Evolutionary conservation across 1,284 basidiomycete genomes (phyloP).

Genomic region (Apiotrichum mycotoxinovorans): DNA sequence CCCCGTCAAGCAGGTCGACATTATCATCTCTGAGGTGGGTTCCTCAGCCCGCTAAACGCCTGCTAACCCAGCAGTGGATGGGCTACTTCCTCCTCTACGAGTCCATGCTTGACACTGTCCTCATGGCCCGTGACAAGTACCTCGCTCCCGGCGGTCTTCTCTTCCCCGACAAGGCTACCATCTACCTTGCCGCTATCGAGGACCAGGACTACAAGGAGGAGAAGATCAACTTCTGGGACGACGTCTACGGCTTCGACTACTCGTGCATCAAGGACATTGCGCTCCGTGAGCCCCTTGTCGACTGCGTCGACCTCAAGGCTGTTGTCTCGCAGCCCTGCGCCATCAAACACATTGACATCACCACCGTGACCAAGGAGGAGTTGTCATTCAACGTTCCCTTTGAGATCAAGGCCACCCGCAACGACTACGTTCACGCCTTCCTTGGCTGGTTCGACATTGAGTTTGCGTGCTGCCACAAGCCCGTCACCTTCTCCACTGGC

Average conservation of each 20-base stretch:
- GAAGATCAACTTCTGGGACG: slow-evolving; percentile 99
- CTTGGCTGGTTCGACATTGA: slow-evolving; percentile 98
- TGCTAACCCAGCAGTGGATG: slow-evolving; percentile 42
- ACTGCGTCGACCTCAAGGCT: slow-evolving; percentile 91
- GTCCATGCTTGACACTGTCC: slow-evolving; percentile 98
- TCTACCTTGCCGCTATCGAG: slow-evolving; percentile 96
- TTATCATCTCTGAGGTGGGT: slow-evolving; percentile 87
- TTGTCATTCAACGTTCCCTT: slow-evolving; percentile 81
- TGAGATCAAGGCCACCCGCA: slow-evolving; percentile 74
- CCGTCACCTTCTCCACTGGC: slow-evolving; percentile 89
- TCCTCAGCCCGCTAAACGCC: neutral
- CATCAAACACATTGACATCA: slow-evolving; percentile 87
- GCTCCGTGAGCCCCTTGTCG: slow-evolving; percentile 90
- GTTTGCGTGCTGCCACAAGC: slow-evolving; percentile 95
- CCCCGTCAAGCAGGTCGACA: slow-evolving; percentile 86
- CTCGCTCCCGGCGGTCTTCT: slow-evolving; percentile 84
- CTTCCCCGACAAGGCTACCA: slow-evolving; percentile 91
- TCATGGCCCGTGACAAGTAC: slow-evolving; percentile 95
- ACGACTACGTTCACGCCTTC: slow-evolving; percentile 98
- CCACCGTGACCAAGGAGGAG: slow-evolving; percentile 92
- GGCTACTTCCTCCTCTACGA: slow-evolving; percentile 73
- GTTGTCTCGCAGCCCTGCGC: slow-evolving; percentile 85
- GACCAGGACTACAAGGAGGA: slow-evolving; percentile 99
- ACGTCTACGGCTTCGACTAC: slow-evolving; percentile 99
- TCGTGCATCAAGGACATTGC: slow-evolving; percentile 99